Evolutionary conservation across 2,329 filamentous ascomycete genomes (phyloP).

Genomic region (Rasamsonia emersonii): DNA sequence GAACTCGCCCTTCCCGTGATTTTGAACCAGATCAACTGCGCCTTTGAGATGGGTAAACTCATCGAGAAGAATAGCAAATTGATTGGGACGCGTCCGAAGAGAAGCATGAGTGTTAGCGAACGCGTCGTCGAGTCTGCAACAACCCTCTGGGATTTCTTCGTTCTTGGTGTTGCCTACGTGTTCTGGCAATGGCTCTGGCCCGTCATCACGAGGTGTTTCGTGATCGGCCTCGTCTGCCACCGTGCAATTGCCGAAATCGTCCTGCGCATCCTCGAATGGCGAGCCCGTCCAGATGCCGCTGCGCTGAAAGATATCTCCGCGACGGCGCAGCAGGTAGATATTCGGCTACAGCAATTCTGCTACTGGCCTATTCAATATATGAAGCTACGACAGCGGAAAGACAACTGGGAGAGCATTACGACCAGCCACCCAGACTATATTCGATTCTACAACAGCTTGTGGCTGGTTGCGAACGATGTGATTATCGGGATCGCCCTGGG

Average conservation of each 20-base stretch:
- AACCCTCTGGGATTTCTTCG: constrained; percentile 68
- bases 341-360: constrained; percentile 93
- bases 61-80: constrained; percentile 85
- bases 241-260: constrained; percentile 73
- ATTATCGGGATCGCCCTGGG: constrained; percentile 96
- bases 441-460: constrained; percentile 95
- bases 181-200: constrained; percentile 71
- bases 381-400: constrained; percentile 78
- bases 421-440: constrained; percentile 97
- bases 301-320: constrained; percentile 94
- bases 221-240: constrained; percentile 70
- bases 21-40: constrained; percentile 92
- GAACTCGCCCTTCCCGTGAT: constrained; percentile 74
- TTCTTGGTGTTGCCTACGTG: constrained; percentile 60
- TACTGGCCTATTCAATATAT: constrained; percentile 98
- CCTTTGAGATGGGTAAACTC: constrained; percentile 75
- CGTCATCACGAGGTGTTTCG: constrained; percentile 61
- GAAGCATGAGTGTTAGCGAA: constrained; percentile 86
- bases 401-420: constrained; percentile 91
- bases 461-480: constrained; percentile 96
- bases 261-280: constrained; percentile 74
- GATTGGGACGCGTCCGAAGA: constrained; percentile 70
- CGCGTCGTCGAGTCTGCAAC: constrained; percentile 88
- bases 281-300: constrained; percentile 64
- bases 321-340: constrained; percentile 94